Evolutionary conservation across 129 eudicot species (phyloP).

Genomic region (carrot (Daucus carota)): DH1_v3.0 NC_030381.2:53067501-53068000

Average conservation of each 20-base stretch:
- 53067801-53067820: background rate
- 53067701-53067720: constrained; percentile 88
- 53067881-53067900: background rate
- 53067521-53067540: background rate
- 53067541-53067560: background rate
- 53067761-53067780: constrained; percentile 2
- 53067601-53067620: constrained; percentile 82
- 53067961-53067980: background rate
- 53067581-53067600: constrained; percentile 42
- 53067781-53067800: background rate
- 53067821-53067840: background rate
- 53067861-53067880: background rate
- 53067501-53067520: background rate
- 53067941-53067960: background rate
- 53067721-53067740: constrained; percentile 80
- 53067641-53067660: constrained; percentile 48
- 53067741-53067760: constrained; percentile 91
- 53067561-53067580: constrained; percentile 1
- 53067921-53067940: constrained; percentile 2
- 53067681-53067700: constrained; percentile 80
- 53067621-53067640: constrained; percentile 64
- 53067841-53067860: background rate
- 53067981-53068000: background rate
- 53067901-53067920: background rate
- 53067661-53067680: constrained; percentile 56